Base-by-base conservation (phyloP, 169 alveolate species). In the Eimeria maxima region DNA sequence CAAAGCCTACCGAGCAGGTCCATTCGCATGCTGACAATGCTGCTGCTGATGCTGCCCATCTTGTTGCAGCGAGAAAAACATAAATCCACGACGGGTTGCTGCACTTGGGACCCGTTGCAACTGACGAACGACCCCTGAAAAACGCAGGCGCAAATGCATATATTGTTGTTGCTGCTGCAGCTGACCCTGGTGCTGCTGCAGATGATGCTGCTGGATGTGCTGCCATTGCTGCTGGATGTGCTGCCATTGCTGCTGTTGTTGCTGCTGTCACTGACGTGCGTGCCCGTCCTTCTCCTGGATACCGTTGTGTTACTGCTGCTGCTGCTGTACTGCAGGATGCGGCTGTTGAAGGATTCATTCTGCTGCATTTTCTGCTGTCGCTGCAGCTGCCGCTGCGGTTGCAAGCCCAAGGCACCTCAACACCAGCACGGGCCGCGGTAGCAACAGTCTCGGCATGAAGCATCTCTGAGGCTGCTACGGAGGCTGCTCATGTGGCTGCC, bases 61-160 rank as follows among this genome's bases (percentile, higher is more conserved):
- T n/a, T 74, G 57, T 22, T 84, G 78, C 92, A 44, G 38, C 20
- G 92, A 53, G 67, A 84, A 84, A 44, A 53, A 69, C 92, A 84
- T 84, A 44, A 84, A 84, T 4, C 76, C 67, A 16, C 92, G 74
- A 2, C 92, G 78, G 8, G 78, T 60, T 33, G 92, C 92, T 55
- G 92, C 92, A 8, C 80, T 69, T 8, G 65, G 3, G 11, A 24
- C 60, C 55, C 92, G 78, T 78, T 84, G 60, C 47, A 84, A 60
- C 92, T 57, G 57, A 0, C 92, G 74, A 55, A 53, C 24, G 16
- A 78, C 92, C 60, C 92, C 92, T 84, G 92, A 84, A 7, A 74
- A 3, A 33, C 57, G 33, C 57, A 74, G 57, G 44, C 14, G 53
- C 86, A 74, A 44, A 44, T 14, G 92, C 44, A 57, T 4, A 60